Base-by-base conservation (phyloP, 1,284 basidiomycete genomes). In the Fomitopsis palustris region DNA sequence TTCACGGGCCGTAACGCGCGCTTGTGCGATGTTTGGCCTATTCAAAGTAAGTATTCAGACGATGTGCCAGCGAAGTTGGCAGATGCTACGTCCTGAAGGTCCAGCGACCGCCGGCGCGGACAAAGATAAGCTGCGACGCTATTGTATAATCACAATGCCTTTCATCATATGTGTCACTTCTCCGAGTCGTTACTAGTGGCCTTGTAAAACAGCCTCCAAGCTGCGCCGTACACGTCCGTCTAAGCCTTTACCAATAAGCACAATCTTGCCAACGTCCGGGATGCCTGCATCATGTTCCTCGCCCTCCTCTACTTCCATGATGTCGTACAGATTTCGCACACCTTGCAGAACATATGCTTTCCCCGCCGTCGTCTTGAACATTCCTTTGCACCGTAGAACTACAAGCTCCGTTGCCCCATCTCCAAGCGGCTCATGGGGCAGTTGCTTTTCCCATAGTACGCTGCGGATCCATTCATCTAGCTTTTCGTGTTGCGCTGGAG, bases 191-290 rank as follows among this genome's bases (percentile, higher is more conserved):
- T 37, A n/a, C n/a, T 37, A 8, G 3, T 37, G 8, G 4, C 35
- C 12, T 9, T 37, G 35, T 37, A 37, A 9, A 37, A 37, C 35
- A 21, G 12, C 29, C 45, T 81, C 71, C 37, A 90, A 72, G 68
- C 84, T 88, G 59, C 66, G 62, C 56, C 83, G 74, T 29, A 88
- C 82, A 12, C 61, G 65, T 59, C 81, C 79, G 59, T 80, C 74
- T 43, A 96, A 72, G 1, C 91, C 90, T 65, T 88, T 88, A 9
- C 95, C 95, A 57, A 97, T 96, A 59, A 97, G 80, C 1, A 96
- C 92, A 29, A 97, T 68, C 75, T 95, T 95, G 17, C 93, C 92
- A 39, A 72, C 73, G 49, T 82, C 81, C 0, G 83, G 81, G 38
- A 83, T 66, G 0, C 81, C 85, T 38, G 83, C 62, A 42, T 61